Evolutionary conservation across 495 filamentous ascomycete species (phyloP).

Genomic region (Pseudevernia furfuracea): DNA sequence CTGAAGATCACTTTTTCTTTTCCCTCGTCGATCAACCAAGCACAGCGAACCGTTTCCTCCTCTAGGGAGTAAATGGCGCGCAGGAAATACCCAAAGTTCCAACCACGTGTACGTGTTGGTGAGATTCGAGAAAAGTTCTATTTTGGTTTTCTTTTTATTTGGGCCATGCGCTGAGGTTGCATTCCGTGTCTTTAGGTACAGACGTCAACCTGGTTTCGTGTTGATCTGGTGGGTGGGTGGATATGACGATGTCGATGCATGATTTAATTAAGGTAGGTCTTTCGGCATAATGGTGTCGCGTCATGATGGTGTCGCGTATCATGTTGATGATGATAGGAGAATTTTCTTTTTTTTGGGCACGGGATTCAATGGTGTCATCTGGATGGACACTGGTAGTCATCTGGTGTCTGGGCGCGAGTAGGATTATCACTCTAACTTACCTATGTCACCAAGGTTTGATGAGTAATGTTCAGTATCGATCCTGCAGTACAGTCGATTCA

Average conservation of each 20-base stretch:
- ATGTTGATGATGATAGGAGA: not conserved
- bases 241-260: not conserved
- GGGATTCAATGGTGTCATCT: not conserved
- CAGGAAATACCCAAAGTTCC: not conserved
- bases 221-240: not conserved
- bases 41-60: not conserved
- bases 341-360: not conserved
- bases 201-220: not conserved
- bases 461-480: no score
- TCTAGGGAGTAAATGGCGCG: not conserved
- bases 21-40: not conserved
- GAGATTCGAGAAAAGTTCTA: not conserved
- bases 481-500: no score
- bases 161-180: not conserved
- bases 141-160: not conserved
- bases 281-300: not conserved
- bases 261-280: no score
- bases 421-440: no score
- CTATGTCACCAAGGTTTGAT: no score
- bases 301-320: not conserved
- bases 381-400: no score
- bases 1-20: not conserved
- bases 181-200: not conserved
- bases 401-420: not conserved
- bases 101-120: not conserved